phyloP scores from a whole-genome alignment of 225 moss, liverwort and hornwort species.

The Physcomitrium patens region DNA sequence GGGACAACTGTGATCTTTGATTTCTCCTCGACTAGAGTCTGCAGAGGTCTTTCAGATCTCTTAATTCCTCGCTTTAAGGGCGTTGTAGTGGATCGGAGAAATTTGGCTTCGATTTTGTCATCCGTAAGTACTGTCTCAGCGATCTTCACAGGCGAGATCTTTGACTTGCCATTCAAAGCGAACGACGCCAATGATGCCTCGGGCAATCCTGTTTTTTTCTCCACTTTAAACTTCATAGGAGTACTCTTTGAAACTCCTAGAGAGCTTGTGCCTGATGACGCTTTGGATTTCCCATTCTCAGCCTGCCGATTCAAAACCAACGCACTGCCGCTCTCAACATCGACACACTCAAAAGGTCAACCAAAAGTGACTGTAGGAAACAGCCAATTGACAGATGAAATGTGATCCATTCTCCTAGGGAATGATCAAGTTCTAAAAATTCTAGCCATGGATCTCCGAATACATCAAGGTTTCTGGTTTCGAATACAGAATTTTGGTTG shows the following conservation, averaged over 20 bases:
- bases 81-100: constrained; percentile 6
- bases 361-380: no score
- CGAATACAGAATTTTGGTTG: no score
- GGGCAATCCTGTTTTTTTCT: constrained; percentile 9
- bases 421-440: no score
- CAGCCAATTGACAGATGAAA: no score
- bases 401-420: no score
- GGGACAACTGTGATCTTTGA: constrained; percentile 10
- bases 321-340: no score
- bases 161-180: constrained; percentile 5
- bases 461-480: no score
- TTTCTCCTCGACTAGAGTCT: constrained; percentile 32
- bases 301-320: no score
- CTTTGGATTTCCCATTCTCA: neutral
- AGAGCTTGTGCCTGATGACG: neutral
- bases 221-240: constrained; percentile 23
- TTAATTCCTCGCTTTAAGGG: constrained; percentile 34
- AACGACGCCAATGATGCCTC: constrained; percentile 23
- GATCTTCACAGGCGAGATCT: neutral
- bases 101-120: neutral
- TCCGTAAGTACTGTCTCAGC: neutral
- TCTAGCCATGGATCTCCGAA: no score
- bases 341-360: no score
- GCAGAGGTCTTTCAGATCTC: constrained; percentile 36
- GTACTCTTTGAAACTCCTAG: neutral